Base-by-base conservation (phyloP, 768 basidiomycete genomes). In the Serendipita vermifera region DNA sequence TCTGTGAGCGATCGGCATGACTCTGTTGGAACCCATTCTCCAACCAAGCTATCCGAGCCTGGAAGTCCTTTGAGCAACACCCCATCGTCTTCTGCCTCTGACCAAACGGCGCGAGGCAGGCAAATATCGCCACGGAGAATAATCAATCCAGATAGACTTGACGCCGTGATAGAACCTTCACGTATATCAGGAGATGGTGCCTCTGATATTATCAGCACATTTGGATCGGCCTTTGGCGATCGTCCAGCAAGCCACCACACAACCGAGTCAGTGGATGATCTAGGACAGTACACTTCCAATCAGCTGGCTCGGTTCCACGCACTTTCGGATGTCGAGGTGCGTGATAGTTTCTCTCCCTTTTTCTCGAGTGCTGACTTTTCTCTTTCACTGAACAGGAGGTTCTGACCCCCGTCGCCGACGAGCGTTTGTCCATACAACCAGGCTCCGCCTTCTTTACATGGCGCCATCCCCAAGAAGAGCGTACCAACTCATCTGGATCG, bases 301-400 rank as follows among this genome's bases (percentile, higher is more conserved):
- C 46, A 51, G n/a, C 4, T 51, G 9, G 22, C 27, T 15, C 46
- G 27, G 20, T 51, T 26, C 31, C 46, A 51, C 29, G 20, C 46
- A 29, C 46, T 51, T 29, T 51, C 46, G 20, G 46, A 51, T 29
- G 46, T 51, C 20, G 46, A 51, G 31, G n/a, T n/a, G n/a, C n/a
- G n/a, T n/a, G n/a, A n/a, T n/a, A n/a, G n/a, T n/a, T n/a, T n/a
- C n/a, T n/a, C n/a, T n/a, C n/a, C n/a, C n/a, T n/a, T n/a, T n/a
- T n/a, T n/a, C n/a, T n/a, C n/a, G n/a, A n/a, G n/a, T n/a, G n/a
- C n/a, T n/a, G n/a, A n/a, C n/a, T n/a, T n/a, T n/a, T n/a, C n/a
- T n/a, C n/a, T n/a, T n/a, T n/a, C n/a, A n/a, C n/a, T n/a, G n/a
- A n/a, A n/a, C n/a, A n/a, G n/a, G 46, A 51, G 27, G 46, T 51